A percentile compares a stretch with the other conserved stretches of the same genome.
phyloP scores from a whole-genome alignment of 1,284 basidiomycete genomes.

The Fomitopsis schrenkii region DNA sequence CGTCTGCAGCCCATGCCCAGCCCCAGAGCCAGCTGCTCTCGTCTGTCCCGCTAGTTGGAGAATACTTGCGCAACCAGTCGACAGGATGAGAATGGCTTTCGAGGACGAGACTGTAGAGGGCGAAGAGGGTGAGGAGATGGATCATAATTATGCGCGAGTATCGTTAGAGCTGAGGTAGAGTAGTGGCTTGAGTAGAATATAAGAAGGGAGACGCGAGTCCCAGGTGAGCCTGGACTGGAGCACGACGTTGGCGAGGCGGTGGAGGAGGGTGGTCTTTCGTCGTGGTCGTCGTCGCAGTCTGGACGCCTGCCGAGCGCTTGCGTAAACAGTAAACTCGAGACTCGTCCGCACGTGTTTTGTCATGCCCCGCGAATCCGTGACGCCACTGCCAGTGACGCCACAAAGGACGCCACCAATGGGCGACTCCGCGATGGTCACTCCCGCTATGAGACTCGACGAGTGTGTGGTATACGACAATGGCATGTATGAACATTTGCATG shows the following conservation, averaged over 20 bases:
- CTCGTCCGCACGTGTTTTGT: neutral
- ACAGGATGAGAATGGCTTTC: slow-evolving; percentile 16
- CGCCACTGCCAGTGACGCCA: neutral
- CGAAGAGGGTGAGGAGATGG: slow-evolving; percentile 15
- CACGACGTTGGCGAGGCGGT: neutral
- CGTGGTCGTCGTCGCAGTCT: neutral
- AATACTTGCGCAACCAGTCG: slow-evolving; percentile 27
- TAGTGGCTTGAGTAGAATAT: neutral
- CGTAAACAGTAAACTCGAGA: neutral
- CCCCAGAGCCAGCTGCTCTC: slow-evolving; percentile 39
- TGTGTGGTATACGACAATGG: neutral
- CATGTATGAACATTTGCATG: neutral
- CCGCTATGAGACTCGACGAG: neutral
- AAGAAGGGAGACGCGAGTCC: neutral
- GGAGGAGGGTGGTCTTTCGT: neutral
- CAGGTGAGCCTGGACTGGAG: neutral
- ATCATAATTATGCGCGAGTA: slow-evolving; percentile 11
- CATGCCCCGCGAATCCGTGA: neutral
- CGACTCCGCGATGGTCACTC: neutral
- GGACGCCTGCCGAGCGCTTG: neutral
- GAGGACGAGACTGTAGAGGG: slow-evolving; percentile 12
- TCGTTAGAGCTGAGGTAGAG: neutral
- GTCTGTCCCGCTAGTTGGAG: slow-evolving; percentile 16
- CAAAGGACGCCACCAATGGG: neutral
- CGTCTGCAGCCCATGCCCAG: slow-evolving; percentile 66